Base-by-base conservation (phyloP, 805 yeast genomes). In the Maudiozyma serrabonitensis region DNA sequence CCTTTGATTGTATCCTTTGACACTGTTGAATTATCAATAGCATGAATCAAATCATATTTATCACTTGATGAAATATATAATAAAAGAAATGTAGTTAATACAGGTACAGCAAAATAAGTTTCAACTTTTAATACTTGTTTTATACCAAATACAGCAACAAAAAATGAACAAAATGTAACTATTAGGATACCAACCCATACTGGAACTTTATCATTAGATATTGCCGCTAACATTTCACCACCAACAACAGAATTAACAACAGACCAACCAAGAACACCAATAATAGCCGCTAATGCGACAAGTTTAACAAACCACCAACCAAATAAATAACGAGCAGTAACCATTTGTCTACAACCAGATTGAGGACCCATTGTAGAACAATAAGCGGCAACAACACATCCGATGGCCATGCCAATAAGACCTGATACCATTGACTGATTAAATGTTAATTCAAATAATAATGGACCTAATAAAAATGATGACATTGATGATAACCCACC, bases 401-500 rank as follows among this genome's bases (percentile, higher is more conserved):
- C 96, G 2, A 84, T 56, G 31, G 79, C 63, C 51, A 78, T 76
- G 0, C 87, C 87, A 5, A 80, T 55, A 18, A 84, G 54, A 1
- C 95, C 95, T 18, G 80, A 70, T 3, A 79, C 66, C 52, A 85
- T 59, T 1, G 86, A 69, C 56, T 86, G 83, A 50, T 69, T 76
- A 57, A 85, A 81, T 13, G 87, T 86, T 23, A 88, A 69, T 2
- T 78, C 84, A 60, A 78, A 88, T 2, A 85, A 60, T 46, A 86
- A 63, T 0, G 95, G 87, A 0, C 95, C 93, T 43, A 87, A 68
- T 48, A 84, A 79, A 60, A 78, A 88, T 1, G 93, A 79, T 1
- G 95, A 84, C 89, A 88, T 85, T 0, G 96, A 86, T 2, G 95
- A 82, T n/a, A 88, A 69, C 0, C 95, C 89, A 47, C 95, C 95